phyloP scores from a whole-genome alignment of 1,284 basidiomycete species.

The Moesziomyces sp. region DNA sequence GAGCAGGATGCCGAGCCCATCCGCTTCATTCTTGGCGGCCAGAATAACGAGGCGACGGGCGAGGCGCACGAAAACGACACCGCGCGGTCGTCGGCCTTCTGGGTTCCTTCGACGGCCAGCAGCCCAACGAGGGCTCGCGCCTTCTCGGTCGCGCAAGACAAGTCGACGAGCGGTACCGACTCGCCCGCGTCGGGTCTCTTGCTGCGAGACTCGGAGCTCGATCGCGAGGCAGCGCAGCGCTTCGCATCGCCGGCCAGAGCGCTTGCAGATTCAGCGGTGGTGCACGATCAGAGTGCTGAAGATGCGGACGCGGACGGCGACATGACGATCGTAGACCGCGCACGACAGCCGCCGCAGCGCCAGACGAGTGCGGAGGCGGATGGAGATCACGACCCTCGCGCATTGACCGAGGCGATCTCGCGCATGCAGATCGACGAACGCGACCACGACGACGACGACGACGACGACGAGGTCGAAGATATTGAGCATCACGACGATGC shows the following conservation, averaged over 20 bases:
- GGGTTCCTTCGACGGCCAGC: conserved; percentile 25
- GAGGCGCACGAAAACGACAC: conserved; percentile 20
- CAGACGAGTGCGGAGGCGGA: conserved; percentile 13
- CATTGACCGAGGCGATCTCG: conserved; percentile 56
- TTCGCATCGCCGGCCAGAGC: conserved; percentile 12
- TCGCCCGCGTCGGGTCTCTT: conserved; percentile 53
- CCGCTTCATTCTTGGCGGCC: conserved; percentile 51
- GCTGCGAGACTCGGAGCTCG: conserved; percentile 12
- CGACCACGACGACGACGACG: conserved; percentile 71
- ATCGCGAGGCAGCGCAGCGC: conserved; percentile 5
- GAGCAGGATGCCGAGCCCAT: conserved; percentile 69
- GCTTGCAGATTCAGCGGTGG: background rate
- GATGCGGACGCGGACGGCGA: conserved; percentile 35
- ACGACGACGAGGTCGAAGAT: conserved; percentile 1
- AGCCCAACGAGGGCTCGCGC: conserved; percentile 34
- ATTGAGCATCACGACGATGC: background rate
- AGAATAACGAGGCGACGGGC: conserved; percentile 15
- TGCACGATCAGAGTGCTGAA: conserved; percentile 2
- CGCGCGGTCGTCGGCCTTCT: conserved; percentile 18
- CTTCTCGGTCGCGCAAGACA: conserved; percentile 22
- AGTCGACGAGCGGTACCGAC: conserved; percentile 43
- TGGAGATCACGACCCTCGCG: background rate
- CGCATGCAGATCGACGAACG: conserved; percentile 79
- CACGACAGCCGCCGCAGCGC: conserved; percentile 11
- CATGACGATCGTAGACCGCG: conserved; percentile 43